A percentile compares a stretch with the other conserved stretches of the same genome.
Conservation (phyloP, 2,329 filamentous ascomycete species). For the Ascomycota sp. region DNA sequence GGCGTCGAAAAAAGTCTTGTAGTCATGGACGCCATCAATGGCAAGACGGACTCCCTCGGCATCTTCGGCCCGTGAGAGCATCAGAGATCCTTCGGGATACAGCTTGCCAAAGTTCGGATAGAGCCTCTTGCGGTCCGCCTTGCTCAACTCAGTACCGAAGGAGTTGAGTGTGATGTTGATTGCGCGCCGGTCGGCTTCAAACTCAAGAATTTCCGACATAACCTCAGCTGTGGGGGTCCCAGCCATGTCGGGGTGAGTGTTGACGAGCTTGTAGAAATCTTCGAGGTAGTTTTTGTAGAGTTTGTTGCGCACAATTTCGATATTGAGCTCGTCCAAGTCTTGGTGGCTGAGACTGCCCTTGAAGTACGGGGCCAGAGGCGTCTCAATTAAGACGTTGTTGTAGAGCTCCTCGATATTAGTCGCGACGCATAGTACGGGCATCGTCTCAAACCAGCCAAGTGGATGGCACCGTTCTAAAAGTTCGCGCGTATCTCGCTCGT, state of each 20-base stretch:
- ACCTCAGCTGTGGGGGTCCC: conserved; percentile 81
- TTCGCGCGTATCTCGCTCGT: conserved; percentile 92
- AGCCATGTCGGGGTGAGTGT: conserved; percentile 65
- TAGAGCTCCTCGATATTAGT: conserved; percentile 98
- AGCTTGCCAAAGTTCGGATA: conserved; percentile 84
- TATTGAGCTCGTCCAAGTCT: conserved; percentile 95
- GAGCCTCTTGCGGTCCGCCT: conserved; percentile 85
- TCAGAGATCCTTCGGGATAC: conserved; percentile 83
- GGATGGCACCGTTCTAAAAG: conserved; percentile 90
- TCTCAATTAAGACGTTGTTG: conserved; percentile 94
- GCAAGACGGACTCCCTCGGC: conserved; percentile 83
- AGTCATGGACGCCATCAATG: conserved; percentile 81
- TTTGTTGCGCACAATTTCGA: conserved; percentile 96
- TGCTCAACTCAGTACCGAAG: conserved; percentile 87
- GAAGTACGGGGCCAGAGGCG: conserved; percentile 88
- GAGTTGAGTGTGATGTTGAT: conserved; percentile 99
- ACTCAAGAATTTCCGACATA: conserved; percentile 90
- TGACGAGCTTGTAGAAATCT: conserved; percentile 91
- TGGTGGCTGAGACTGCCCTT: conserved; percentile 91
- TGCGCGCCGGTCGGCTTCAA: conserved; percentile 85
- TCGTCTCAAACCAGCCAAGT: conserved; percentile 95
- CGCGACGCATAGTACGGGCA: conserved; percentile 92
- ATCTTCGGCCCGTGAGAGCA: conserved; percentile 89
- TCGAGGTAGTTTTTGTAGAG: conserved; percentile 99
- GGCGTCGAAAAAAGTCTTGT: conserved; percentile 90